These are phyloP conservation scores for Piper betle DNA, from an alignment of 164 flowering plant species.

Conservation along the genomic window DNA sequence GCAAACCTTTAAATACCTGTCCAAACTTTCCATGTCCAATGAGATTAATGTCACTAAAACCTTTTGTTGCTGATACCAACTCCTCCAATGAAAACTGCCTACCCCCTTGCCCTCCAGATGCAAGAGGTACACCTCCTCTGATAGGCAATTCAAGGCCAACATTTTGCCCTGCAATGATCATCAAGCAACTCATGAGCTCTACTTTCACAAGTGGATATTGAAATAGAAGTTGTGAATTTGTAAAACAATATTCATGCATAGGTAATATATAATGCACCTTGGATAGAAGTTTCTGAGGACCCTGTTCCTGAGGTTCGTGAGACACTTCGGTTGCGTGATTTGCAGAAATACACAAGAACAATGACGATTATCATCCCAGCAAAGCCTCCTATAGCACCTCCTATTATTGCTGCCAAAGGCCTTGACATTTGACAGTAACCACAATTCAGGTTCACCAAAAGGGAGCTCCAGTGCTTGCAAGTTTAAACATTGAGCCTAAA, in stretches of 20 bases:
- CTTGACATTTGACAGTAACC: constrained; percentile 65
- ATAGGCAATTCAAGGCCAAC: constrained; percentile 42
- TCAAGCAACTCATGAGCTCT: neutral
- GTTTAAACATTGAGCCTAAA: constrained; percentile 31
- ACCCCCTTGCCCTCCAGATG: constrained; percentile 35
- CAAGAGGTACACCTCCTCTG: constrained; percentile 9
- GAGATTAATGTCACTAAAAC: constrained; percentile 55
- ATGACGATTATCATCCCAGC: constrained; percentile 53
- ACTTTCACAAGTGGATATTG: neutral
- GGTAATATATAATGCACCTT: constrained; percentile 25
- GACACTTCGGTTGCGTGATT: constrained; percentile 29
- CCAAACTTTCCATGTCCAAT: constrained; percentile 89
- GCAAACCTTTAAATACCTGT: constrained; percentile 77
- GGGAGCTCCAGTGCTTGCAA: constrained; percentile 10
- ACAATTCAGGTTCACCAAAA: constrained; percentile 27
- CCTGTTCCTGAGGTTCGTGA: constrained; percentile 82
- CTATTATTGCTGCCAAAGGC: constrained; percentile 80
- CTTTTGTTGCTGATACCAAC: constrained; percentile 57
- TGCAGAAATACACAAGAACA: constrained; percentile 48
- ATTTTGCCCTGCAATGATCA: constrained; percentile 39
- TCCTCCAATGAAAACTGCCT: constrained; percentile 59
- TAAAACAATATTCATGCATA: neutral
- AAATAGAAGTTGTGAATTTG: neutral
- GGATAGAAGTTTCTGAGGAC: constrained; percentile 76
- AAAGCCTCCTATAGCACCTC: constrained; percentile 96